These are phyloP conservation scores for Diaporthe nobilis DNA, from an alignment of 2,329 filamentous ascomycete genomes.

Conservation along the genomic window DNA sequence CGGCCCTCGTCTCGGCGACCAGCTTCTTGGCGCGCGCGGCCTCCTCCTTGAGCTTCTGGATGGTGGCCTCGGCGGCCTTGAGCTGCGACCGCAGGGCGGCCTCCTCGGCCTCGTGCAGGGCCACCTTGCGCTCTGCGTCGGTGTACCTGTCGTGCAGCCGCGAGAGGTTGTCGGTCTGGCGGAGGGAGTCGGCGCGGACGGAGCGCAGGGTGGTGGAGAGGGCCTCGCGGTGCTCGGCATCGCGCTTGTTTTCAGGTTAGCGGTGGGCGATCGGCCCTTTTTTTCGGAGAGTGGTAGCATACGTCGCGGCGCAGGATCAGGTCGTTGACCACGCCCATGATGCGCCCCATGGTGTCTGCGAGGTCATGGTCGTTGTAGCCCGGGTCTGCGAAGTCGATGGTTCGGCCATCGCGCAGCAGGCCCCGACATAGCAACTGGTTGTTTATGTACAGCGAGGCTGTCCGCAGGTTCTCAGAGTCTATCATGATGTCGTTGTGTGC, in stretches of 20 bases:
- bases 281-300: slow-evolving; percentile 40
- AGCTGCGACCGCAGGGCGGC: slow-evolving; percentile 78
- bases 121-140: slow-evolving; percentile 69
- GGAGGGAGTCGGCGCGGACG: slow-evolving; percentile 81
- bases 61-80: slow-evolving; percentile 79
- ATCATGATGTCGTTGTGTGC: slow-evolving; percentile 57
- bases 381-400: slow-evolving; percentile 86
- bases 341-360: slow-evolving; percentile 80
- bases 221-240: slow-evolving; percentile 89
- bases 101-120: slow-evolving; percentile 78
- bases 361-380: slow-evolving; percentile 69
- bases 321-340: slow-evolving; percentile 96
- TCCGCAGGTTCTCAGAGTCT: slow-evolving; percentile 73
- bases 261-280: background rate
- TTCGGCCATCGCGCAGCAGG: slow-evolving; percentile 76
- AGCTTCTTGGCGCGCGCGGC: slow-evolving; percentile 82
- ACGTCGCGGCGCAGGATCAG: slow-evolving; percentile 92
- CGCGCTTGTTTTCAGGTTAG: slow-evolving; percentile 70
- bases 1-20: slow-evolving; percentile 85
- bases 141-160: slow-evolving; percentile 67
- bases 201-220: slow-evolving; percentile 83
- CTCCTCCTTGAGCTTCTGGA: slow-evolving; percentile 87
- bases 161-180: slow-evolving; percentile 78
- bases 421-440: slow-evolving; percentile 78
- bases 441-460: slow-evolving; percentile 80